These are phyloP conservation scores for Mesembryanthemum crystallinum DNA, from an alignment of 148 eudicot genomes.

Conservation along the genomic window DNA sequence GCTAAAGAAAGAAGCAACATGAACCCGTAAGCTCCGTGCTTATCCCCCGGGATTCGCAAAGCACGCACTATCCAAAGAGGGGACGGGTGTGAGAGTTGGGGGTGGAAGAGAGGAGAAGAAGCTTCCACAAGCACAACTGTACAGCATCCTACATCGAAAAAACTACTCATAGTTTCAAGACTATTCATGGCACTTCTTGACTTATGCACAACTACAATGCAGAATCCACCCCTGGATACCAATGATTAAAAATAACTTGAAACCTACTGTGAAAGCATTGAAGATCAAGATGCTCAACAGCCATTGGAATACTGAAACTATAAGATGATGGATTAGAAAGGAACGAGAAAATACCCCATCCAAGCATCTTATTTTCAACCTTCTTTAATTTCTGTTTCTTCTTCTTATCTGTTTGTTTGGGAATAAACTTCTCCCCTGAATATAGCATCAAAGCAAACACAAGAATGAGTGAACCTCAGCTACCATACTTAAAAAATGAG, in stretches of 20 bases:
- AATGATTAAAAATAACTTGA: background rate
- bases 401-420: conserved; percentile 85
- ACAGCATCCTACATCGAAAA: background rate
- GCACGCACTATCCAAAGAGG: too few relatives aligned
- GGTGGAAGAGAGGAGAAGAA: background rate
- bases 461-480: conserved; percentile 1
- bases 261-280: background rate
- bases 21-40: too few relatives aligned
- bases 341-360: conserved; percentile 73
- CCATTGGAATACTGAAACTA: background rate
- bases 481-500: background rate
- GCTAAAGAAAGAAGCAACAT: background rate
- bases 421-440: conserved; percentile 83
- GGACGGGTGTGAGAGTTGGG: too few relatives aligned
- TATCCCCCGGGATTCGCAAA: too few relatives aligned
- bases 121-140: background rate
- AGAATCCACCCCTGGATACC: background rate
- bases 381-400: conserved; percentile 88
- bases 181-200: background rate
- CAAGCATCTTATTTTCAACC: conserved; percentile 96
- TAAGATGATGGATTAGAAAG: background rate
- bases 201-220: background rate
- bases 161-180: too few relatives aligned
- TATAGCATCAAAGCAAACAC: conserved; percentile 14
- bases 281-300: background rate